These are phyloP conservation scores for Trichoderma gracile DNA, from an alignment of 2,329 filamentous ascomycete species.

Conservation along the genomic window DNA sequence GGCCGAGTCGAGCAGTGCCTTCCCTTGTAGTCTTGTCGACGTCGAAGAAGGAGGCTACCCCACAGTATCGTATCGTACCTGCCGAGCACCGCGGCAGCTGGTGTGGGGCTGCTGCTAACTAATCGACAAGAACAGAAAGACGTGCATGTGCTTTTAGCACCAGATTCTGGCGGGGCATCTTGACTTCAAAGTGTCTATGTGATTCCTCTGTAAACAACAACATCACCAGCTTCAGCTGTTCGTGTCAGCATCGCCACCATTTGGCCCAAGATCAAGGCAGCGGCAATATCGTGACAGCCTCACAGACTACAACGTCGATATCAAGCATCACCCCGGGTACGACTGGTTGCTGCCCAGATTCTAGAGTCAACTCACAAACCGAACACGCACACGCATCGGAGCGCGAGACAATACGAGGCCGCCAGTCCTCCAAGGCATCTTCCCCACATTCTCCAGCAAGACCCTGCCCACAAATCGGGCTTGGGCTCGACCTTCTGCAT, in stretches of 20 bases:
- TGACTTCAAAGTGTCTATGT: background rate
- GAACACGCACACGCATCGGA: background rate
- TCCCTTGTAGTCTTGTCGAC: background rate
- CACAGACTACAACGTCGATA: background rate
- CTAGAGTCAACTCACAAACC: background rate
- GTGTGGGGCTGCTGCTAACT: slow-evolving; percentile 5
- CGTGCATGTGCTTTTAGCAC: background rate
- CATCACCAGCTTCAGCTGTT: background rate
- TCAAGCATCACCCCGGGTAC: background rate
- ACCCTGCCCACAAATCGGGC: slow-evolving; percentile 9
- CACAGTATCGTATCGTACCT: slow-evolving; percentile 12
- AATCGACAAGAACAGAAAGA: background rate
- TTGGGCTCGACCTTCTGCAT: background rate
- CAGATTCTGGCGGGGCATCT: slow-evolving; percentile 1
- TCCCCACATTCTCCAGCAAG: slow-evolving; percentile 23
- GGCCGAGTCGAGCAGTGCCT: background rate
- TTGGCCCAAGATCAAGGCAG: background rate
- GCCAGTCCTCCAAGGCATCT: slow-evolving; percentile 1
- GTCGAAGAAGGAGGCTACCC: background rate
- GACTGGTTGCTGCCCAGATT: background rate
- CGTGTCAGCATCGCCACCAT: background rate
- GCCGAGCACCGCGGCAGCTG: slow-evolving; percentile 12
- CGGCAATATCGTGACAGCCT: background rate
- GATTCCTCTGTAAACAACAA: background rate
- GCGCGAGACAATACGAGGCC: slow-evolving; percentile 12